Conservation (phyloP, 208 protist species). For the Trypanosoma brucei region DNA sequence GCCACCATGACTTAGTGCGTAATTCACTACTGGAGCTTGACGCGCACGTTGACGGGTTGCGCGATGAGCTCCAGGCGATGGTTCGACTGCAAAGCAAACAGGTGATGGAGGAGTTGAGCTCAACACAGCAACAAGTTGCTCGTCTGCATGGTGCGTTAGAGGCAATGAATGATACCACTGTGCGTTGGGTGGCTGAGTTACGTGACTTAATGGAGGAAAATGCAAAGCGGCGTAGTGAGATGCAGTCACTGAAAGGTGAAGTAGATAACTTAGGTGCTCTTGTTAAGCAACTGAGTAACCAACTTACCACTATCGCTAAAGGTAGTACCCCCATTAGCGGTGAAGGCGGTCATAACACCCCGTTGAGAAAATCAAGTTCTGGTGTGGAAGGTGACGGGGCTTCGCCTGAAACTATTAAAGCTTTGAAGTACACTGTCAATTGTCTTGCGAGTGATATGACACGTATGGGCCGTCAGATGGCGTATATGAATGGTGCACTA, state of each 20-base stretch:
- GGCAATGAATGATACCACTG: constrained; percentile 33
- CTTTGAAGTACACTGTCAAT: constrained; percentile 35
- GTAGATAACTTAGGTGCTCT: constrained; percentile 77
- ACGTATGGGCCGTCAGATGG: constrained; percentile 34
- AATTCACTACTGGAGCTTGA: constrained; percentile 35
- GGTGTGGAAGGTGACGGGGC: neutral
- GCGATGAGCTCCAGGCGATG: constrained; percentile 23
- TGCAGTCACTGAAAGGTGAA: constrained; percentile 59
- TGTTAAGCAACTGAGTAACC: constrained; percentile 19
- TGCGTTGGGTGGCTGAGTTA: constrained; percentile 33
- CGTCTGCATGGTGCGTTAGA: constrained; percentile 47
- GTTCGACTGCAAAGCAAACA: constrained; percentile 22
- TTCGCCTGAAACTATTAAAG: constrained; percentile 27
- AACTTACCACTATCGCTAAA: neutral
- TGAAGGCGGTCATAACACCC: neutral
- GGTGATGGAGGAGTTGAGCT: constrained; percentile 26
- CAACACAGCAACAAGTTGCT: constrained; percentile 37
- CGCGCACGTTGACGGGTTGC: constrained; percentile 32
- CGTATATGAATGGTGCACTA: constrained; percentile 26
- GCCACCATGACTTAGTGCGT: constrained; percentile 45
- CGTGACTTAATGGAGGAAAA: constrained; percentile 49
- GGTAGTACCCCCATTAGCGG: neutral
- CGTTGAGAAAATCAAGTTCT: neutral
- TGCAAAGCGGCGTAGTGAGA: constrained; percentile 34
- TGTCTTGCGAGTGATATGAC: constrained; percentile 29